Evolutionary conservation across 805 yeast species (phyloP), one percentile per base, ranked within the genome.

Genomic region (Kregervanrija pseudodelftensis): DNA sequence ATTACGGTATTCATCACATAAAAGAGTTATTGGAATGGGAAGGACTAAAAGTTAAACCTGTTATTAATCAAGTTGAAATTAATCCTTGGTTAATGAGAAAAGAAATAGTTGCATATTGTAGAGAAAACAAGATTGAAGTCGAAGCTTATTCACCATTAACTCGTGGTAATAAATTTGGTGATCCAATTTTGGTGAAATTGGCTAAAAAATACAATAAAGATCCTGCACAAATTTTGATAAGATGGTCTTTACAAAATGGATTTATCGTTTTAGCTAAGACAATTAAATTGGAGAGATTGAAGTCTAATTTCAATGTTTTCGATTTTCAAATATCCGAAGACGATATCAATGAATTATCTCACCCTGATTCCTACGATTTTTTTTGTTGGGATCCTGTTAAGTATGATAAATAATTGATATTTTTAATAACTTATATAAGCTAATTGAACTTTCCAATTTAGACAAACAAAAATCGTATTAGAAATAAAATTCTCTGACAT

Each of bases 131-230:
- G 30, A 79, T 82, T 49, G 61, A 61, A 9, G 54, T 72, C 5
- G 80, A 80, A 55, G 85, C 87, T 0, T 82, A 76, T 62, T 69
- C 81, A 13, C 86, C 88, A 11, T 67, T 81, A 56, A 79, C 82
- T 2, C 73, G 73, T 47, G 83, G 81, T 14, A 51, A 41, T 28
- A 72, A 67, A 51, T 54, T 77, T 30, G 52, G 61, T 40, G 80
- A 76, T 51, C 65, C 69, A 1, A 64, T 61, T 12, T 35, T 77
- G 8, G 22, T 63, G 4, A 63, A 58, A 32, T 65, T 82, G 44
- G 74, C 79, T 39, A 57, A 66, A 39, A 76, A 77, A 52, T 74
- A 71, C 44, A 63, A 65, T 4, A 67, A 70, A 30, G 56, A 78
- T 8, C 67, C 74, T 17, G 81, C 77, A 9, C 85, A 82, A 55